Evolutionary conservation across 495 filamentous ascomycete genomes (phyloP), one percentile per base, ranked within the genome.

Genomic region (Staphylotrichum tortipilum): DNA sequence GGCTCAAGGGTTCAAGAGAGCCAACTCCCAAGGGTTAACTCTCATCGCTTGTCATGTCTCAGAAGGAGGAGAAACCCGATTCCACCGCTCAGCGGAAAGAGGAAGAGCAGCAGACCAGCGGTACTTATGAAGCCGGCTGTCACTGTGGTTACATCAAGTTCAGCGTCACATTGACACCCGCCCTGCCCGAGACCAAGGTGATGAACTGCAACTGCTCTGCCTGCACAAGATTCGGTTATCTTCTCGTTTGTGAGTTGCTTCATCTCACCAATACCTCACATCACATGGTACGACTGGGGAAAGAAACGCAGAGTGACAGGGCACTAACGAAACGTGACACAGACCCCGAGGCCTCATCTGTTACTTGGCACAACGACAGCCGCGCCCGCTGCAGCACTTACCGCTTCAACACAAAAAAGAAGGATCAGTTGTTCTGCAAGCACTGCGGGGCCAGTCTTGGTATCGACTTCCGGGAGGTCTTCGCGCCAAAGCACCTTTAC

Each of bases 101-200:
- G 39, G 39, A 28, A 41, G 39, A 41, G 2, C 22, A 41, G 39
- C 24, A 41, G 39, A 41, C 22, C 14, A 41, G 39, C 22, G 39
- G 5, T 23, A 64, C 59, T 3, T 62, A 64, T 36, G 53, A 58
- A 15, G 58, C 47, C 3, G 58, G 58, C 39, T 66, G 63, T 49
- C 63, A 66, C 43, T 66, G 63, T 44, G 63, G 63, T 22, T 64
- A 62, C 45, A 62, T 66, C 52, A 62, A 58, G 37, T 62, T 64
- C 37, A 29, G 50, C 14, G 49, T 61, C 30, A 59, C 63, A 5
- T 43, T 66, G 28, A 57, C 61, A 22, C 61, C 61, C 39, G 52
- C 61, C 7, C 49, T 66, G 33, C 37, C 54, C 39, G 39, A 60
- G 55, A 51, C 62, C 18, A 45, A 53, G 39, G 51, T 62, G 11